Evolutionary conservation across 225 moss, liverwort and hornwort genomes (phyloP).

Genomic region (Straminergon stramineum): DNA sequence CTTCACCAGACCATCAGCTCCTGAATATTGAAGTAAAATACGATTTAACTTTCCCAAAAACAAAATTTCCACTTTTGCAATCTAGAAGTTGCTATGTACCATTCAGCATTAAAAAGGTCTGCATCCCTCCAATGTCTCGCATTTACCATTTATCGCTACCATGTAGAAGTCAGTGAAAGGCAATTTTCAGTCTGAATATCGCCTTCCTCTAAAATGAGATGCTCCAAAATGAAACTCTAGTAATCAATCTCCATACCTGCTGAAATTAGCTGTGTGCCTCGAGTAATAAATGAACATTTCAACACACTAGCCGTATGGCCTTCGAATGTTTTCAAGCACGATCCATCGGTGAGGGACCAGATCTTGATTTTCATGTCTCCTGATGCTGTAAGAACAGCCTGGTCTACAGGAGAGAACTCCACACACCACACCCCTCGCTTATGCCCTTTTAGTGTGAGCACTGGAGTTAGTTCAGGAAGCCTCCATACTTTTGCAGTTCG

Average conservation of each 20-base stretch:
- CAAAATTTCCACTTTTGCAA: not conserved
- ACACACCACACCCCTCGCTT: slow-evolving; percentile 97
- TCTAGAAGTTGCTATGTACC: not conserved
- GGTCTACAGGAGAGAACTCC: slow-evolving; percentile 95
- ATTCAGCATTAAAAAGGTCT: not conserved
- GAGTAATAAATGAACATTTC: slow-evolving; percentile 79
- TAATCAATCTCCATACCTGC: slow-evolving; percentile 41
- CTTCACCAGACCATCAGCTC: slow-evolving; percentile 93
- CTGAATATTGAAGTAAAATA: slow-evolving; percentile 26
- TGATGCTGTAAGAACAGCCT: slow-evolving; percentile 81
- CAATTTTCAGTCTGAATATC: not conserved
- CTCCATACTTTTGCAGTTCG: slow-evolving; percentile 89
- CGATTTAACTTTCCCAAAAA: not conserved
- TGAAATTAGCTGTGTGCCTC: slow-evolving; percentile 87
- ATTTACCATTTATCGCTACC: not conserved
- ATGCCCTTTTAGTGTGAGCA: slow-evolving; percentile 71
- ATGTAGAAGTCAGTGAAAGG: not conserved
- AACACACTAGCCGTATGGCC: slow-evolving; percentile 97
- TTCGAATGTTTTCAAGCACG: slow-evolving; percentile 91
- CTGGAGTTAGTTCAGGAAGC: slow-evolving; percentile 76
- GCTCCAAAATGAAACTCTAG: not conserved
- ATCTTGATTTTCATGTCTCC: slow-evolving; percentile 96
- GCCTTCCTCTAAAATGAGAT: not conserved
- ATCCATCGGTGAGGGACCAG: slow-evolving; percentile 90
- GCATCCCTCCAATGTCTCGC: not conserved